Evolutionary conservation across 2,329 filamentous ascomycete genomes (phyloP).

Genomic region (Spiromastix sp.): DNA sequence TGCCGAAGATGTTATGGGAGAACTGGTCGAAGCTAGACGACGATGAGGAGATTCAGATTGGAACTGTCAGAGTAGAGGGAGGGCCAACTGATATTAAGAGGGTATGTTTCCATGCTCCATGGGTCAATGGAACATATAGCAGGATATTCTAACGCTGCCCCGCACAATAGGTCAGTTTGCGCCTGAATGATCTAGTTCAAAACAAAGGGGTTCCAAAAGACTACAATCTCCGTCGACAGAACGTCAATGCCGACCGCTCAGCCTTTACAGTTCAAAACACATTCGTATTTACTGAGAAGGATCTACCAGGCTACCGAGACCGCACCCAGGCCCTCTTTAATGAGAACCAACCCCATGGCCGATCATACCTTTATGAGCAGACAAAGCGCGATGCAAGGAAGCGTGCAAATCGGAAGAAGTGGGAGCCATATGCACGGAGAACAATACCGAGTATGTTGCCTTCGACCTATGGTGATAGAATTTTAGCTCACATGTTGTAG

Average conservation of each 20-base stretch:
- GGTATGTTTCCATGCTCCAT: conserved; percentile 18
- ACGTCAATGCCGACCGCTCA: conserved; percentile 35
- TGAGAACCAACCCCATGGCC: conserved; percentile 23
- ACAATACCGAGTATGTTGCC: conserved; percentile 59
- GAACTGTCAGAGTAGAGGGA: conserved; percentile 56
- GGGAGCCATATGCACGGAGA: conserved; percentile 46
- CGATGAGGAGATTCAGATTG: conserved; percentile 71
- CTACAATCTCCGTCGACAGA: conserved; percentile 67
- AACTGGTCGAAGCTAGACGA: conserved; percentile 67
- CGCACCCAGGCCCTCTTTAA: conserved; percentile 33
- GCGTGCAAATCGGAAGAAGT: conserved; percentile 41
- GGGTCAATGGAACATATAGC: background rate
- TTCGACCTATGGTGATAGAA: background rate
- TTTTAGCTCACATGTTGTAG: conserved; percentile 32
- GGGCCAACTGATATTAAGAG: conserved; percentile 43
- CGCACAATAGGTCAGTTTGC: conserved; percentile 52
- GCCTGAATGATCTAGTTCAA: conserved; percentile 56
- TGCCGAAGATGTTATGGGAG: conserved; percentile 73
- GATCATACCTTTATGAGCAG: conserved; percentile 36
- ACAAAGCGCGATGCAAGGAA: conserved; percentile 35
- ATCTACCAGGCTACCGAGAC: conserved; percentile 64
- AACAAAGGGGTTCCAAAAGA: conserved; percentile 76
- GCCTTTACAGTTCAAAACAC: conserved; percentile 59
- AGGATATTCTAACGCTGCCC: conserved; percentile 1
- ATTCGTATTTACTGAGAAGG: conserved; percentile 87